These are phyloP conservation scores for Lolium multiflorum DNA, from an alignment of 176 grass and related monocot genomes.

Conservation along the genomic window DNA sequence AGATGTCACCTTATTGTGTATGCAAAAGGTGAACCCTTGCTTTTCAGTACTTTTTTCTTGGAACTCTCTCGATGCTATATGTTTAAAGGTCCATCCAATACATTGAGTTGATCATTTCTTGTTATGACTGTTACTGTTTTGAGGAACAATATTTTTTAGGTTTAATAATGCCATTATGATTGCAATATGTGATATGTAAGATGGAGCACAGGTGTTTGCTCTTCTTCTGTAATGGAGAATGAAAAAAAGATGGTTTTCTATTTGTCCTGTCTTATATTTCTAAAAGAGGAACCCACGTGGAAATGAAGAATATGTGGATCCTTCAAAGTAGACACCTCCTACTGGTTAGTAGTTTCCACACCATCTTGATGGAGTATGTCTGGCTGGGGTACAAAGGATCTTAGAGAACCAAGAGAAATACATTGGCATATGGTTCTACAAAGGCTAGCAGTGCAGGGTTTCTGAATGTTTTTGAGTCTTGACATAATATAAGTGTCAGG, in stretches of 20 bases:
- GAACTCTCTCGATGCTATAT: neutral
- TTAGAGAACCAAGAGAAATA: conserved; percentile 9
- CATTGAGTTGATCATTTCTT: neutral
- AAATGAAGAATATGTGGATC: neutral
- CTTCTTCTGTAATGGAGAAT: neutral
- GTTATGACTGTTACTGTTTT: conserved; percentile 22
- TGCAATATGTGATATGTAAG: neutral
- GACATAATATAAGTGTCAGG: neutral
- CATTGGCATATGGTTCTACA: conserved; percentile 1
- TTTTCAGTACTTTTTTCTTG: neutral
- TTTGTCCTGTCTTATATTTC: neutral
- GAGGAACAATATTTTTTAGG: neutral
- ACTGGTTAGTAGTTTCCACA: neutral
- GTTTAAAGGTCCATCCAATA: neutral
- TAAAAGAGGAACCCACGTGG: neutral
- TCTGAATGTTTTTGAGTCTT: neutral
- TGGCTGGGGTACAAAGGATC: neutral
- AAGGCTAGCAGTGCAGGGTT: neutral
- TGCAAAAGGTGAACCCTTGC: neutral
- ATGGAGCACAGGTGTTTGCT: neutral
- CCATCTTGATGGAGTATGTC: conserved; percentile 7
- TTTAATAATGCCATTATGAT: neutral
- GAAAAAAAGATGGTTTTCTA: conserved; percentile 1
- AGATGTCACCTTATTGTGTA: neutral
- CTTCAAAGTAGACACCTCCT: conserved; percentile 4